These are phyloP conservation scores for Teunomyces barrocoloradensis DNA, from an alignment of 805 yeast genomes.

Conservation along the genomic window DNA sequence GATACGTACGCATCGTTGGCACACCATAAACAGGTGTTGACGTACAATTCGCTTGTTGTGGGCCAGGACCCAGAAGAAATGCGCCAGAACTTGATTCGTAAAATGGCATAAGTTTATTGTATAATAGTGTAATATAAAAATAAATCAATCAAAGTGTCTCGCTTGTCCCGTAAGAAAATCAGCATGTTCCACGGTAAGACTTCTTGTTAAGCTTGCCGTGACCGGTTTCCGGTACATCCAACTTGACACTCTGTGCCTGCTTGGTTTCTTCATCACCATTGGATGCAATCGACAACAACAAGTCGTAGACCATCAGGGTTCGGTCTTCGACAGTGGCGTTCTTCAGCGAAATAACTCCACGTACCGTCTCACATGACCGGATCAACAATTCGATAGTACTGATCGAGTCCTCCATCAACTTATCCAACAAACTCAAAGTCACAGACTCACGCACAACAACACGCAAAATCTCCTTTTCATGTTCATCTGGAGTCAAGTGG, in stretches of 20 bases:
- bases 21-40: conserved; percentile 55
- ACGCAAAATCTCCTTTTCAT: conserved; percentile 66
- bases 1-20: conserved; percentile 63
- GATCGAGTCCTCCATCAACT: conserved; percentile 54
- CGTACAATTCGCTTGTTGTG: conserved; percentile 52
- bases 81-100: conserved; percentile 32
- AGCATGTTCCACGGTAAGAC: conserved; percentile 39
- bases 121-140: no score
- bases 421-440: conserved; percentile 43
- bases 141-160: no score
- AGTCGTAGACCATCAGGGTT: conserved; percentile 41
- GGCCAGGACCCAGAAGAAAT: conserved; percentile 37
- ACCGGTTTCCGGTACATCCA: conserved; percentile 19
- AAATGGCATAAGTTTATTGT: conserved; percentile 33
- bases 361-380: conserved; percentile 43
- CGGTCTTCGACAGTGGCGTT: conserved; percentile 22
- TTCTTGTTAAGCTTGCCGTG: conserved; percentile 23
- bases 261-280: conserved; percentile 48
- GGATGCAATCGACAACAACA: conserved; percentile 54
- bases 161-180: not conserved
- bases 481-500: conserved; percentile 66
- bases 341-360: conserved; percentile 18
- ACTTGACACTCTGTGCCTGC: conserved; percentile 17
- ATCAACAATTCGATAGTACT: conserved; percentile 52
- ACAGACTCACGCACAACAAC: conserved; percentile 78